Base-by-base conservation (phyloP, 1,284 basidiomycete species). In the Ceratobasidium sp. region DNA sequence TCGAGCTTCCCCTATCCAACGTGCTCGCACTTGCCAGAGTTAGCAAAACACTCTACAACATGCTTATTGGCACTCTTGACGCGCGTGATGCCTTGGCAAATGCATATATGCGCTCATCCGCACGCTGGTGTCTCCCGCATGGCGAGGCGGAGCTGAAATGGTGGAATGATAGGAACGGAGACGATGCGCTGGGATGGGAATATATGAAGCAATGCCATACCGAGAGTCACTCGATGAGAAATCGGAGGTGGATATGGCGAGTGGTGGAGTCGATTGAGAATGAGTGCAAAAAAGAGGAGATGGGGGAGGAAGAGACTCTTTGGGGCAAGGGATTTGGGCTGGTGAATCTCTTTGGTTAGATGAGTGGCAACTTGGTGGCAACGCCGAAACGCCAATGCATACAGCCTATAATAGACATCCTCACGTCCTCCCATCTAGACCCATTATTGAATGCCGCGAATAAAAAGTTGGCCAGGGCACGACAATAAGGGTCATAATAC, bases 211-310 rank as follows among this genome's bases (percentile, higher is more conserved):
- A 35, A 30, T 75, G 73, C 35, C 55, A 62, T 48, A 57, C 14
- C 73, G 73, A 65, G 50, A 75, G 60, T 10, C 48, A 55, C 50
- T 75, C 73, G 18, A 65, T 75, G 73, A 75, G 73, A 20, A 75
- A 75, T 38, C 46, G 73, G 10, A 75, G 62, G 60, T 46, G 73
- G 33, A 66, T 75, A 41, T 75, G 73, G 73, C 62, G 50, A 44
- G 73, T 50, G 12, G 73, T 60, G 4, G 73, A 55, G 35, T 66
- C 73, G 23, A 65, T 65, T 10, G 73, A 75, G n/a, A 20, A 75
- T 8, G 60, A 75, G 30, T 66, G 46, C 30, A 23, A 75, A 10
- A 50, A 35, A 46, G 73, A 66, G 20, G 57, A 52, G 20, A 68
- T 52, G 33, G 30, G 50, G 50, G 66, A 41, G 38, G 38, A 41